Evolutionary conservation across 148 eudicot species (phyloP).

Genomic region (Cornus suecica): DNA sequence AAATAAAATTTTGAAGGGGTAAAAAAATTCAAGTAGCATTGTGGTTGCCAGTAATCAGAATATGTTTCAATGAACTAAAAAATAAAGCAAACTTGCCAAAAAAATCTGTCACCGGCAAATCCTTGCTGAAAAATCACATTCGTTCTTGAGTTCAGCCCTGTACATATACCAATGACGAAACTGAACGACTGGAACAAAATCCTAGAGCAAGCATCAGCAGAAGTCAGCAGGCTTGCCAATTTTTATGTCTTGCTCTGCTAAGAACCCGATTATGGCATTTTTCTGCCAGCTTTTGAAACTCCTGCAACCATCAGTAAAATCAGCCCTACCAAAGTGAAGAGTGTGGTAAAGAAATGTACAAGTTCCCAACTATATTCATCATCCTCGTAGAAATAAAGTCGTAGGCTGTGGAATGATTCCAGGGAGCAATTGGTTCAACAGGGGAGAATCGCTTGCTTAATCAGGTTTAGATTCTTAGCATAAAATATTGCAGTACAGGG

Average conservation of each 20-base stretch:
- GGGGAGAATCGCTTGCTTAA: neutral
- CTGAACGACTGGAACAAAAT: no score
- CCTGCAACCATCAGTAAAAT: slow-evolving; percentile 25
- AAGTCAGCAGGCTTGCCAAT: slow-evolving; percentile 41
- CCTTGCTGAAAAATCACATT: neutral
- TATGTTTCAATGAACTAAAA: neutral
- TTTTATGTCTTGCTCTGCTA: slow-evolving; percentile 34
- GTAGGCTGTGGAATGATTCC: neutral
- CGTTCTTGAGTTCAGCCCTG: no score
- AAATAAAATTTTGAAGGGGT: no score
- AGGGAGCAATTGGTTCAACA: neutral
- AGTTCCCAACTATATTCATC: neutral
- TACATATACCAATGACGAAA: no score
- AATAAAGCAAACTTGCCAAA: neutral
- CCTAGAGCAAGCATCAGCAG: slow-evolving; percentile 4
- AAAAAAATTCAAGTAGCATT: neutral
- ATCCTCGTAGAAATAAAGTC: neutral
- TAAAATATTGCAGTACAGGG: neutral
- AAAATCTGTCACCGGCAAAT: neutral
- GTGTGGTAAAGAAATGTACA: neutral
- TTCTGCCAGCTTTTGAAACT: slow-evolving; percentile 55
- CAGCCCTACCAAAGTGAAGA: neutral
- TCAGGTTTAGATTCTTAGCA: neutral
- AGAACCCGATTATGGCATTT: slow-evolving; percentile 33
- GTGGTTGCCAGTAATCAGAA: neutral